phyloP scores from a whole-genome alignment of 2,329 filamentous ascomycete species.

The Shiraia bambusicola region DNA sequence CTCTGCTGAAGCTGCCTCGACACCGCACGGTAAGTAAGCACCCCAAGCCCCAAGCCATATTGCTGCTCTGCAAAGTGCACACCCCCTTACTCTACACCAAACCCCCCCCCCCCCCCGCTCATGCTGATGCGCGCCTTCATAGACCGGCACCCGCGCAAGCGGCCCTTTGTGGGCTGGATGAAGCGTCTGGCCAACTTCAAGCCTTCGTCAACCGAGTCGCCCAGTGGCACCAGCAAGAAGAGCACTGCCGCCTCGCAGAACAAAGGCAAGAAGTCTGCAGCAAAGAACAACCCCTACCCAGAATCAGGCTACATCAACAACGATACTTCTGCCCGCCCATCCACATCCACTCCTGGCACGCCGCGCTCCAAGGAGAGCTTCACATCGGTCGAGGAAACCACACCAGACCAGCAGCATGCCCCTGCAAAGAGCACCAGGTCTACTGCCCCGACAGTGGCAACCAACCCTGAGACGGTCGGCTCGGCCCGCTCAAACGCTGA shows the following conservation, averaged over 20 bases:
- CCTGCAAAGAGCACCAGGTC: slow-evolving; percentile 69
- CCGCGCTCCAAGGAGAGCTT: slow-evolving; percentile 50
- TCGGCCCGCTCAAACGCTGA: slow-evolving; percentile 82
- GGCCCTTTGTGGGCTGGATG: slow-evolving; percentile 91
- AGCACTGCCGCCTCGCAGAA: slow-evolving; percentile 27
- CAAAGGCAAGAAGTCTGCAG: slow-evolving; percentile 61
- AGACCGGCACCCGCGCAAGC: slow-evolving; percentile 74
- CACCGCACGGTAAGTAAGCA: slow-evolving; percentile 48
- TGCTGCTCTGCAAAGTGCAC: slow-evolving; percentile 1
- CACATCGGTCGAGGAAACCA: slow-evolving; percentile 60
- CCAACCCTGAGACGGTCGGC: slow-evolving; percentile 72
- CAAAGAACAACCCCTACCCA: slow-evolving; percentile 90
- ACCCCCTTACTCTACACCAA: slow-evolving; percentile 2
- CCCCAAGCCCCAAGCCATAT: slow-evolving; percentile 24
- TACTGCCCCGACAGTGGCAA: slow-evolving; percentile 77
- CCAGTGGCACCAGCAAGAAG: slow-evolving; percentile 46
- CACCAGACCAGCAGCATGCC: slow-evolving; percentile 51
- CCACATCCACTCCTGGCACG: slow-evolving; percentile 53
- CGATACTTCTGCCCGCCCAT: slow-evolving; percentile 46
- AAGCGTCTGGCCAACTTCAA: slow-evolving; percentile 91
- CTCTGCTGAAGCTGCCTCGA: slow-evolving; percentile 47
- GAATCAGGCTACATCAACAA: slow-evolving; percentile 67
- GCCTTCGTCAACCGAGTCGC: slow-evolving; percentile 64
- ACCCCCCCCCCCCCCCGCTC: slow-evolving; percentile 2
- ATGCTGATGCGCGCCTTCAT: slow-evolving; percentile 37